phyloP scores from a whole-genome alignment of 257 asterid species.

The Fraxinus excelsior region DNA sequence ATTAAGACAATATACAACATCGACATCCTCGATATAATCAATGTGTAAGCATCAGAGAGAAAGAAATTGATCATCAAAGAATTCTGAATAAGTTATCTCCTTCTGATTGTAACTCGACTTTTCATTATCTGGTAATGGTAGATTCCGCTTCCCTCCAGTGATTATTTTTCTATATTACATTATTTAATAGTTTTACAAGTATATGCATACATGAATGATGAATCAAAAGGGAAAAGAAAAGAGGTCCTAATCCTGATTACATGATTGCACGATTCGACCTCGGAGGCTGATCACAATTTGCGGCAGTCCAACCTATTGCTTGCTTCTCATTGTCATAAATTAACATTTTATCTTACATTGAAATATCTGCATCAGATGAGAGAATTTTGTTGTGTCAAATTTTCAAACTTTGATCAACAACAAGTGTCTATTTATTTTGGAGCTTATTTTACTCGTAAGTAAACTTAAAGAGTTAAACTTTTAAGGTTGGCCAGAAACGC shows the following conservation, averaged over 20 bases:
- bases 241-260: constrained; percentile 30
- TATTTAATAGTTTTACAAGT: background rate
- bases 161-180: constrained; percentile 1
- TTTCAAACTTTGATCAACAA: too few species aligned
- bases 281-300: constrained; percentile 73
- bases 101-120: too few species aligned
- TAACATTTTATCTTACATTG: constrained; percentile 89
- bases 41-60: background rate
- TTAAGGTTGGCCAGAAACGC: background rate
- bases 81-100: too few species aligned
- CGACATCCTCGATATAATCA: background rate
- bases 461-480: too few species aligned
- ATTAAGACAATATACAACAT: too few species aligned
- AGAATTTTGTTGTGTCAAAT: background rate
- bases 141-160: background rate
- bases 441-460: background rate
- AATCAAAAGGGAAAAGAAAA: background rate
- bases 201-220: constrained; percentile 10
- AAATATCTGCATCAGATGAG: constrained; percentile 64
- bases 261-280: constrained; percentile 31
- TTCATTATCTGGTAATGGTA: background rate
- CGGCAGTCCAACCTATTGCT: constrained; percentile 78
- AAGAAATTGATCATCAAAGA: background rate
- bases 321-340: constrained; percentile 86
- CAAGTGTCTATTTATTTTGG: too few species aligned